Base-by-base conservation (phyloP, 129 eudicot genomes). In the Tanacetum coccineum region DNA sequence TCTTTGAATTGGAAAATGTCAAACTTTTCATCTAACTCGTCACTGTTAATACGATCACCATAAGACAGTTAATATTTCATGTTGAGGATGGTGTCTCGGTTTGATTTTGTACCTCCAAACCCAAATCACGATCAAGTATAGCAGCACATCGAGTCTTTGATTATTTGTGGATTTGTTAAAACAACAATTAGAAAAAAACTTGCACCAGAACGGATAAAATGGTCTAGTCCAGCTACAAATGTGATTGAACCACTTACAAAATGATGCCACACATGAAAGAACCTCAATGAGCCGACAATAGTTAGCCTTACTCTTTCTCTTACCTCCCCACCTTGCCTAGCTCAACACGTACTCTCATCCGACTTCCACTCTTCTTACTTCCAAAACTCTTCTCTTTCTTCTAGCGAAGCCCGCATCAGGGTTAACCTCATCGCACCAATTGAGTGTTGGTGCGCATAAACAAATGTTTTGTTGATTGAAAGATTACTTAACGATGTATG, bases 11-110 rank as follows among this genome's bases (percentile, higher is more conserved):
- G 80, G 80, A 20, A 76, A 76, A 9, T 39, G 15, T 76, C 80
- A 9, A 76, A 76, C 12, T 76, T 76, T 62, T 76, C 80, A 47
- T 76, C 80, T 2, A 76, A 54, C n/a, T 77, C 81, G 32, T 77
- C 81, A 12, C 42, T 67, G 21, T 70, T 0, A 59, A 39, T n/a
- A 6, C 9, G 14, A 45, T 77, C 81, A 3, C 36, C 76, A 19
- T 63, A 39, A 4, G 81, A 77, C 8, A 77, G 15, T 77, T 77
- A 1, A 77, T 77, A 20, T n/a, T 77, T 72, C 76, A 77, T 77
- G 71, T n/a, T 77, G 76, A 9, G 81, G 81, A 3, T 76, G 81
- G 28, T 77, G 47, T 19, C 81, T 26, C n/a, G 81, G 19, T 32
- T 58, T 0, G 19, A 63, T n/a, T 62, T 61, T 59, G 14, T 77